A percentile compares a stretch with the other conserved stretches of the same genome.
These are phyloP conservation scores for Megacollybia marginata DNA, from an alignment of 768 basidiomycete species.

Conservation along the genomic window DNA sequence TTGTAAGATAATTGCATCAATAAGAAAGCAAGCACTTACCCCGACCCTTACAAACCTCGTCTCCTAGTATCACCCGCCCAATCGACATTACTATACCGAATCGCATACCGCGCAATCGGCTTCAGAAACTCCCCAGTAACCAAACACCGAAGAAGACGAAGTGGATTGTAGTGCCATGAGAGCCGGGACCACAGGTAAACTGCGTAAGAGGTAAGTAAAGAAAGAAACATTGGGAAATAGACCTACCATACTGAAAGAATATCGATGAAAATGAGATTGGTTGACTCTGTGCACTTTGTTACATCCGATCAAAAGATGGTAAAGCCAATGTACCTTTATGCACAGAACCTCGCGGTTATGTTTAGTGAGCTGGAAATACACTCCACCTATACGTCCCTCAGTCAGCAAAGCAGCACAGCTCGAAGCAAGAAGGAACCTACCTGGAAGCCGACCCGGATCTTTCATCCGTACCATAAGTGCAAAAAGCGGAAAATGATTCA, in stretches of 20 bases:
- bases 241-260: slow-evolving; percentile 54
- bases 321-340: slow-evolving; percentile 10
- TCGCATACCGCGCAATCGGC: slow-evolving; percentile 31
- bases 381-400: slow-evolving; percentile 20
- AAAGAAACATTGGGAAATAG: background rate
- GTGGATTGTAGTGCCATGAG: slow-evolving; percentile 49
- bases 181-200: slow-evolving; percentile 44
- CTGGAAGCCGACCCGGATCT: slow-evolving; percentile 77
- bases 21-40: too few relatives aligned
- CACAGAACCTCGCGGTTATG: background rate
- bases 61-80: background rate
- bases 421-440: slow-evolving; percentile 27
- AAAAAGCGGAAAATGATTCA: slow-evolving; percentile 93
- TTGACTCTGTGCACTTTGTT: slow-evolving; percentile 34
- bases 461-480: slow-evolving; percentile 78
- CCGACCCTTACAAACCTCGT: too few relatives aligned
- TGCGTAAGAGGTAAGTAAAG: slow-evolving; percentile 12
- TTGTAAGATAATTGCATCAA: too few relatives aligned
- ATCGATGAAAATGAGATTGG: slow-evolving; percentile 42
- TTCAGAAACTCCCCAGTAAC: slow-evolving; percentile 41
- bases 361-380: slow-evolving; percentile 23
- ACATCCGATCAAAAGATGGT: background rate
- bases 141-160: slow-evolving; percentile 42
- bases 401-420: background rate
- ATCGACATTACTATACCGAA: slow-evolving; percentile 22